A percentile compares a stretch with the other conserved stretches of the same genome.
Evolutionary conservation across 805 yeast species (phyloP).

Genomic region (Cyberlindnera samutprakarnensis): DNA sequence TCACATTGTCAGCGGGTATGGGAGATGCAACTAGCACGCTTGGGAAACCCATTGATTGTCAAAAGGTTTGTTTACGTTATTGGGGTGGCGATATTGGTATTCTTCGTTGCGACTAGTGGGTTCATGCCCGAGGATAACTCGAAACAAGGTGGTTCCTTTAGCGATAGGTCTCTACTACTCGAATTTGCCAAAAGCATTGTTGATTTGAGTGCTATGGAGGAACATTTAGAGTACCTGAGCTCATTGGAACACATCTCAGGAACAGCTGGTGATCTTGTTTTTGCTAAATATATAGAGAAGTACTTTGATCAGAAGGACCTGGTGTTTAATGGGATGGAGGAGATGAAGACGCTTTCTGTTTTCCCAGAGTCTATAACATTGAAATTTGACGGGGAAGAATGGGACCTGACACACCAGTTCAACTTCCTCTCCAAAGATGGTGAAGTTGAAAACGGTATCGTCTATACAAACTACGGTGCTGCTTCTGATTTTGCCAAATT

Average conservation of each 20-base stretch:
- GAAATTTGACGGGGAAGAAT: conserved; percentile 18
- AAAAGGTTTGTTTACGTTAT: conserved; percentile 69
- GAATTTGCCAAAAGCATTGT: conserved; percentile 43
- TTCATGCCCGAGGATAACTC: conserved; percentile 36
- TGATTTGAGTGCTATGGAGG: conserved; percentile 33
- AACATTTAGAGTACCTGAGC: conserved; percentile 18
- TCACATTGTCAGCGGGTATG: conserved; percentile 29
- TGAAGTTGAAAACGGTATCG: conserved; percentile 40
- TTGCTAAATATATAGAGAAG: conserved; percentile 58
- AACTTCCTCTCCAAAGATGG: conserved; percentile 65
- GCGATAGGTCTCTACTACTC: conserved; percentile 47
- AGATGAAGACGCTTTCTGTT: conserved; percentile 44
- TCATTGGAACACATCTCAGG: conserved; percentile 77
- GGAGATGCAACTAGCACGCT: conserved; percentile 49
- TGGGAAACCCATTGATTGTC: conserved; percentile 85
- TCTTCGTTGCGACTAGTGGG: conserved; percentile 51
- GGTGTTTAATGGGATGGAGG: conserved; percentile 37
- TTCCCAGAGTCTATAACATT: conserved; percentile 43
- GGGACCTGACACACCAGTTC: conserved; percentile 38
- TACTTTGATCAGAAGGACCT: conserved; percentile 49
- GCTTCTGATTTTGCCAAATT: conserved; percentile 43
- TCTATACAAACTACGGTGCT: conserved; percentile 66
- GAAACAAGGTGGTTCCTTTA: conserved; percentile 48
- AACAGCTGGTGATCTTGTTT: conserved; percentile 72
- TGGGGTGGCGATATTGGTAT: conserved; percentile 50